A percentile compares a stretch with the other conserved stretches of the same genome.
These are phyloP conservation scores for Aspergillus nidulans DNA, from an alignment of 495 filamentous ascomycete species.

Conservation along the genomic window DNA sequence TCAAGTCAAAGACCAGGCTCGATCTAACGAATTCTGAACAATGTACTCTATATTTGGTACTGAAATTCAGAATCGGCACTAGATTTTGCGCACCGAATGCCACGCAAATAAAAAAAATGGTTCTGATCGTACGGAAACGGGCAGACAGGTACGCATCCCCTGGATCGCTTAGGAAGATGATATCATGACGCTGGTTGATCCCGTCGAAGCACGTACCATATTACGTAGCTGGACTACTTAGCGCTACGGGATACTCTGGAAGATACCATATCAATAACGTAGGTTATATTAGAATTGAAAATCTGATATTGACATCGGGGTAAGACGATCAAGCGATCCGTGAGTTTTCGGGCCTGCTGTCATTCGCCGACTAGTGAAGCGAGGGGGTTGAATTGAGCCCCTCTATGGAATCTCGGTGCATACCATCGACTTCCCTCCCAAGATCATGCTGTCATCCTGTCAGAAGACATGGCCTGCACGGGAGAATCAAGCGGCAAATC, in stretches of 20 bases:
- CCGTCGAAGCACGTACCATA: neutral
- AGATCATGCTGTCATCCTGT: neutral
- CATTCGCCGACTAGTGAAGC: conserved; percentile 6
- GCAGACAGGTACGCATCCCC: neutral
- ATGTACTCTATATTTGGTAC: neutral
- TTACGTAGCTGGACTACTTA: neutral
- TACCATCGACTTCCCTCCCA: neutral
- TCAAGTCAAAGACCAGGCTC: neutral
- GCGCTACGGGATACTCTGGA: too few species aligned
- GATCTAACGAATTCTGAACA: neutral
- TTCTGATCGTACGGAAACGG: too few species aligned
- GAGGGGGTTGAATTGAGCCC: conserved; percentile 8
- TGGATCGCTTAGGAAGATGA: neutral
- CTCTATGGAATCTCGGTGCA: neutral
- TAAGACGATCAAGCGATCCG: conserved; percentile 6
- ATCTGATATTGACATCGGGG: neutral
- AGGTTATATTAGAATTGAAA: too few species aligned
- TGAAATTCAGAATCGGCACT: neutral
- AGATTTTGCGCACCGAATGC: neutral
- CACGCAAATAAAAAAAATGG: neutral
- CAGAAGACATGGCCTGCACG: neutral
- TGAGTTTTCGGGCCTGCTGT: conserved; percentile 2
- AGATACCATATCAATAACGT: too few species aligned
- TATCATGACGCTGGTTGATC: neutral
- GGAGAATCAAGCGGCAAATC: neutral